Evolutionary conservation across 2,329 filamentous ascomycete species (phyloP), one percentile per base, ranked within the genome.

Genomic region (Graphilbum sp.): DNA sequence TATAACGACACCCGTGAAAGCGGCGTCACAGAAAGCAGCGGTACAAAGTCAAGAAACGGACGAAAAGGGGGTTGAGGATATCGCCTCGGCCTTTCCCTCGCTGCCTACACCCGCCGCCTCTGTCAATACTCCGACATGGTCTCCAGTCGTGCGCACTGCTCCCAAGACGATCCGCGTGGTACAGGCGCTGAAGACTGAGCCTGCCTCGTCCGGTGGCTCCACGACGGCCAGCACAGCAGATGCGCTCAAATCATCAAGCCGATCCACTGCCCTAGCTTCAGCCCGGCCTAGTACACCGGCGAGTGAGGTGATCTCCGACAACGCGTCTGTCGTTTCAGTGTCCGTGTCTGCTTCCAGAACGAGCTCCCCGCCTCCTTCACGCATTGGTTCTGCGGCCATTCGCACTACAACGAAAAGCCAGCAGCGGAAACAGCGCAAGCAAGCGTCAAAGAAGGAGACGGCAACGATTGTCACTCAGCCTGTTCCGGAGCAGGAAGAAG

Each of bases 261-360:
- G 15, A 3, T 8, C 35, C 4, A 21, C 24, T 9, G 18, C 19
- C 16, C 8, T 30, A n/a, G 31, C 21, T 15, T 13, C 27, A 46
- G 44, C 50, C 32, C 63, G 70, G 7, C 79, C 82, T n/a, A 75
- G 74, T 21, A 86, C 81, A 1, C 80, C 82, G 0, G 70, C 62
- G 1, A 86, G 79, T 50, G 82, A 87, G 49, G 63, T 74, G 40
- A 65, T 83, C 27, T 85, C 79, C n/a, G 82, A 88, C 51, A 83
- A 71, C 39, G 75, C 80, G 11, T 86, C 79, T 0, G 62, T 86
- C 18, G 67, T 83, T 5, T 87, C 82, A 15, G 67, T 75, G 3
- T 82, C 80, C 2, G 62, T 64, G 15, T 86, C 81, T 15, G 67
- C 75, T 2, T 82, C 79, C 2, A 58, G 81, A 32, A 73, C 80